Evolutionary conservation across 1,139 yeast genomes (phyloP), one percentile per base, ranked within the genome.

Genomic region (Yueomyces sp.): DNA sequence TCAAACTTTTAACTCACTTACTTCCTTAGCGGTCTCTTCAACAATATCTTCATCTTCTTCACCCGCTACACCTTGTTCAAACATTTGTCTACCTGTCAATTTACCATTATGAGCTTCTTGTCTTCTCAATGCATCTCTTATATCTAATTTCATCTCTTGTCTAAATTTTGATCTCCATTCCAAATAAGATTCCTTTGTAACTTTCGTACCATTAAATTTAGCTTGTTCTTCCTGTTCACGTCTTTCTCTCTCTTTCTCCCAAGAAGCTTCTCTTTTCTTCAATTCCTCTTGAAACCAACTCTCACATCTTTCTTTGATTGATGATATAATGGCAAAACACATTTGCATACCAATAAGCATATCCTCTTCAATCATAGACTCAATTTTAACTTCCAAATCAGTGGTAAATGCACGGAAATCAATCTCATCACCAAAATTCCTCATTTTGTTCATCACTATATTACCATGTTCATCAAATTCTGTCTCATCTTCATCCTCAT

Each of bases 1-100:
- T 19, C 19, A 19, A 19, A 19, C 19, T 19, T 19, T 19, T 19
- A 19, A 19, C 19, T 19, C 19, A 19, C 19, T 19, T 6, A 29
- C 31, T 29, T 29, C 31, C 9, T 29, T 29, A 6, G 9, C 6
- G 19, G 19, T 19, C 6, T 29, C 9, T 29, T 29, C 31, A 29
- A 29, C 69, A 11, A 62, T 75, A 25, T 59, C 67, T 38, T 64
- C 74, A 39, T 76, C 84, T 6, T 66, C 78, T 31, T 72, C 77
- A 46, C 77, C 78, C 38, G 83, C 93, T 55, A 87, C 72, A 41
- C 97, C 97, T 57, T 73, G 74, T 57, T 87, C 97, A 58, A 89
- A 91, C 47, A 91, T 82, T 62, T 87, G 91, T 53, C 76, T 73
- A 25, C 98, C 98, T 0, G 95, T 80, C 55, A 86, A 65, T 60